Percentiles rank a stretch among this genome's conserved stretches.
These are phyloP conservation scores for Geum urbanum DNA, from an alignment of 306 rosid genomes.

Conservation along the genomic window DNA sequence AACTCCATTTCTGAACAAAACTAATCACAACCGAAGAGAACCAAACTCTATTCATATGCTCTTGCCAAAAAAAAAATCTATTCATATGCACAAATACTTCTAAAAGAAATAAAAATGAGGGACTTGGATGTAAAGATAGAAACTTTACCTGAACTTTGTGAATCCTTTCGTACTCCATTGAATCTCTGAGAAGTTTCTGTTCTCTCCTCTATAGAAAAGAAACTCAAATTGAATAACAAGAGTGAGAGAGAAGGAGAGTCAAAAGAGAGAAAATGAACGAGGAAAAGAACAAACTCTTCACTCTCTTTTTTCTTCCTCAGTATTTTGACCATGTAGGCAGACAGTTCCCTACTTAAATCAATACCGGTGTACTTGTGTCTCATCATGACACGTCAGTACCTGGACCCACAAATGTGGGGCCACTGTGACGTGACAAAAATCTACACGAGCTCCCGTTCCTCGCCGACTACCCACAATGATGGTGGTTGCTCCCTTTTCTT, in stretches of 20 bases:
- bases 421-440: slow-evolving; percentile 18
- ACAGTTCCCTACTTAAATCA: background rate
- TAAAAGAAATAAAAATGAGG: slow-evolving; percentile 7
- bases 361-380: slow-evolving; percentile 8
- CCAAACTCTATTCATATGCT: background rate
- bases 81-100: background rate
- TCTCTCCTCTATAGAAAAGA: background rate
- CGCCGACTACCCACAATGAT: slow-evolving; percentile 10
- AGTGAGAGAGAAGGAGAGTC: slow-evolving; percentile 8
- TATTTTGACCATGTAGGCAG: slow-evolving; percentile 13
- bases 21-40: background rate
- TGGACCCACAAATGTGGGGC: background rate
- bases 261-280: slow-evolving; percentile 16
- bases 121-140: slow-evolving; percentile 1
- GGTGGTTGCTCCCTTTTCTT: slow-evolving; percentile 6
- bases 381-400: slow-evolving; percentile 30
- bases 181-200: slow-evolving; percentile 28
- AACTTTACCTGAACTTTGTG: slow-evolving; percentile 73
- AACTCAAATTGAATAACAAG: slow-evolving; percentile 17
- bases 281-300: background rate
- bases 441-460: background rate
- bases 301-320: background rate
- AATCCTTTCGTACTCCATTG: slow-evolving; percentile 91
- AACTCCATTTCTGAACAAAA: background rate
- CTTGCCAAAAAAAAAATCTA: too few relatives aligned